Evolutionary conservation across 176 grass and related monocot genomes (phyloP).

Genomic region (bread wheat (Triticum aestivum)): DNA sequence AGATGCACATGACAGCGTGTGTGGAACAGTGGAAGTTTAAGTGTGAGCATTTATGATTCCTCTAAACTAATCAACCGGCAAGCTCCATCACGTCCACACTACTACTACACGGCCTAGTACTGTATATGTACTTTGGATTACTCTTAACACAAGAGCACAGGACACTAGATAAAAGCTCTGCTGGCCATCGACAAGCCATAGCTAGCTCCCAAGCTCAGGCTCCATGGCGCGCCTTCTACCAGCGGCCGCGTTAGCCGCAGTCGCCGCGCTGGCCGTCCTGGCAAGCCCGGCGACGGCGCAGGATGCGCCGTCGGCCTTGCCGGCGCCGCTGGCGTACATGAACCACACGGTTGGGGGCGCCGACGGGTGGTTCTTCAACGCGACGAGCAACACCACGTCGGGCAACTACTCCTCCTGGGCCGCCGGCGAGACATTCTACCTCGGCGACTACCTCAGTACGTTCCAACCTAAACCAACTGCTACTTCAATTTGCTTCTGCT

Average conservation of each 20-base stretch:
- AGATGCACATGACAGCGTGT: neutral
- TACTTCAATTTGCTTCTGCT: neutral
- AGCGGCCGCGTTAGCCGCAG: neutral
- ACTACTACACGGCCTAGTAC: neutral
- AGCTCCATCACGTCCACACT: neutral
- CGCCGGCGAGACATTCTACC: constrained; percentile 59
- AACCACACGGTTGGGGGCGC: constrained; percentile 76
- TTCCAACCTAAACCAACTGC: neutral
- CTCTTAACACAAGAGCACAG: neutral
- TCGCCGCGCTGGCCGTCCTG: neutral
- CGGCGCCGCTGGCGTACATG: constrained; percentile 41
- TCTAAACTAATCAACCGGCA: neutral
- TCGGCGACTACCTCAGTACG: constrained; percentile 82
- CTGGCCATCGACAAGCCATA: neutral
- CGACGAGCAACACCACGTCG: constrained; percentile 43
- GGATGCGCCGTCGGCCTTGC: neutral
- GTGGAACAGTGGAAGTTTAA: neutral
- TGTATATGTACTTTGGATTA: neutral
- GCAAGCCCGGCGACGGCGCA: neutral
- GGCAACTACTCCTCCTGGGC: constrained; percentile 79
- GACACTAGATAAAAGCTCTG: neutral
- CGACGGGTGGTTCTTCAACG: constrained; percentile 75
- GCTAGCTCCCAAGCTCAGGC: neutral
- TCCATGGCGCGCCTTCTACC: constrained; percentile 25
- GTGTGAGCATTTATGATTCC: neutral